Base-by-base conservation (phyloP, 2,329 filamentous ascomycete genomes). In the Neofusicoccum sp. region DNA sequence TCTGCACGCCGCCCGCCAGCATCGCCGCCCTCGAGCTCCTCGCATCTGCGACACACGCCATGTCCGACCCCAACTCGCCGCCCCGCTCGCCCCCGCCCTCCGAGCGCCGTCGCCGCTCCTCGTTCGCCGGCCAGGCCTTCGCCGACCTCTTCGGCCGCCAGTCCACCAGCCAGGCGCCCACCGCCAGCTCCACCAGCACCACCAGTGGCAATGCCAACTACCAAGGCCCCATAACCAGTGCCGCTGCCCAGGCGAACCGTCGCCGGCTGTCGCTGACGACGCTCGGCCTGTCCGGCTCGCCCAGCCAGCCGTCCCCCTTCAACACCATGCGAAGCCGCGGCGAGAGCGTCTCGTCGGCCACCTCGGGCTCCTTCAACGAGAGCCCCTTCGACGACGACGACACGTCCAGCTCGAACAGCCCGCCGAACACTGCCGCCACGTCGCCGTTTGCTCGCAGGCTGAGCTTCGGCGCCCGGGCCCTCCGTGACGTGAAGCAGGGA, bases 381-480 rank as follows among this genome's bases (percentile, higher is more conserved):
- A 79, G 75, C 16, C 79, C 79, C 12, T 79, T 82, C 63, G 79
- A 80, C 63, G 88, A 91, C 64, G 89, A 93, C 62, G 77, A 80
- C 58, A 75, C 80, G 40, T 40, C 51, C 38, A 74, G 79, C n/a
- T 75, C 76, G 40, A 84, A 81, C 69, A 84, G 83, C 66, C 82
- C 83, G 14, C 87, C 90, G 34, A 83, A 80, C 58, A 90, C 89
- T 11, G 34, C 59, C 6, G 41, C 49, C 8, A 57, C 41, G 7
- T 61, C 59, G 59, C 90, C 92, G 34, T 93, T 93, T 71, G 85
- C 85, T 62, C 88, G 93, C 67, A 89, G 93, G 62, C 87, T 96
- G 80, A 97, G 93, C 77, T 96, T 96, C 70, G 93, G 93, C 63
- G 89, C 89, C 63, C 86, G 91, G 73, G 90, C 90, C 65, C 81